Evolutionary conservation across 208 protist species (phyloP).

Genomic region (Herpetomonas samuelpessoai): DNA sequence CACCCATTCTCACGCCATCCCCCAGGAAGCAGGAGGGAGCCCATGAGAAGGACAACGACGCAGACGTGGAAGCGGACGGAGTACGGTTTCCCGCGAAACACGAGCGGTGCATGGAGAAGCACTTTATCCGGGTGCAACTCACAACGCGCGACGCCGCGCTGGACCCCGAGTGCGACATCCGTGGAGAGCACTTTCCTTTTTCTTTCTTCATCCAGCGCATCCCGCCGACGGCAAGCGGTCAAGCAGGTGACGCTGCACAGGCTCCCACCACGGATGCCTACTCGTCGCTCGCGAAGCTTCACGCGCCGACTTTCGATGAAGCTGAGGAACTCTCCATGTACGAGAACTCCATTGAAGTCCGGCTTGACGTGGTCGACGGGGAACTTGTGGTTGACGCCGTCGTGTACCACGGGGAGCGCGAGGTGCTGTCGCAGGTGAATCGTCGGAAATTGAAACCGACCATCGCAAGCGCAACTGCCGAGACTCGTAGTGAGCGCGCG

Average conservation of each 20-base stretch:
- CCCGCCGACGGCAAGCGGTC: background rate
- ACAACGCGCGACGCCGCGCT: slow-evolving; percentile 76
- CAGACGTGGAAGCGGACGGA: background rate
- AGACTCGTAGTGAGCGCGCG: no score
- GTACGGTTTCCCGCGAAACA: background rate
- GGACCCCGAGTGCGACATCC: slow-evolving; percentile 83
- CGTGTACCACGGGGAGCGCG: slow-evolving; percentile 47
- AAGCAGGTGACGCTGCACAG: background rate
- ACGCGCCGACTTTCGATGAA: slow-evolving; percentile 9
- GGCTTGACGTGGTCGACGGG: slow-evolving; percentile 77
- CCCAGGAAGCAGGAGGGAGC: background rate
- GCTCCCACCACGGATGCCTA: background rate
- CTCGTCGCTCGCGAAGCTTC: background rate
- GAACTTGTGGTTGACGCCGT: slow-evolving; percentile 73
- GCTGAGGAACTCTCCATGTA: slow-evolving; percentile 45
- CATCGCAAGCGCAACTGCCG: background rate
- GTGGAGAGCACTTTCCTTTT: slow-evolving; percentile 86
- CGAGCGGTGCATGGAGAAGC: slow-evolving; percentile 36
- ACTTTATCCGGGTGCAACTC: slow-evolving; percentile 76
- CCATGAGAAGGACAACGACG: background rate
- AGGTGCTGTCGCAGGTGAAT: background rate
- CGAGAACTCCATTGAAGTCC: slow-evolving; percentile 68
- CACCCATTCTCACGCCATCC: background rate
- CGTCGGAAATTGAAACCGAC: background rate
- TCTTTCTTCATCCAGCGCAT: slow-evolving; percentile 73